Conservation (phyloP, 2,329 filamentous ascomycete species). For the Cladosporium sp. region DNA sequence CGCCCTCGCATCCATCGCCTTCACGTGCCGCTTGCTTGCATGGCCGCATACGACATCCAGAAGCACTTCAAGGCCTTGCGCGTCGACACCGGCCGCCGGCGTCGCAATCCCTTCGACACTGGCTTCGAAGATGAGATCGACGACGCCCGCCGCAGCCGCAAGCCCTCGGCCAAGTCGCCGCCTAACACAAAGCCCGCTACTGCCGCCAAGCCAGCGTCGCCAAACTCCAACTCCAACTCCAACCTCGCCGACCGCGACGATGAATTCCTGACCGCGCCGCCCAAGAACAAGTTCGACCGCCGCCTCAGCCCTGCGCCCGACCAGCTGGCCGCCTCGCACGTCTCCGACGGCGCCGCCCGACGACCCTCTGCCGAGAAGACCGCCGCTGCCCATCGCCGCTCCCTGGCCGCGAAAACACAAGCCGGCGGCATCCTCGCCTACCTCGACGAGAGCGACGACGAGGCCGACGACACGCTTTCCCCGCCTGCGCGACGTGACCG, state of each 20-base stretch:
- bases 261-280: constrained; percentile 21
- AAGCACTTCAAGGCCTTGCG: constrained; percentile 28
- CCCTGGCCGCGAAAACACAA: constrained; percentile 18
- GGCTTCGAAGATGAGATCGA: constrained; percentile 30
- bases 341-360: constrained; percentile 3
- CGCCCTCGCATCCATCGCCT: neutral
- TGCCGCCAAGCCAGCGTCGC: constrained; percentile 10
- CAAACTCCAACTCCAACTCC: constrained; percentile 9
- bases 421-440: constrained; percentile 28
- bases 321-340: constrained; percentile 12
- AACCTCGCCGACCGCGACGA: constrained; percentile 21
- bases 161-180: constrained; percentile 6
- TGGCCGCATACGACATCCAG: constrained; percentile 29
- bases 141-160: constrained; percentile 19
- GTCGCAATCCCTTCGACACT: constrained; percentile 27
- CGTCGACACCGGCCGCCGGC: constrained; percentile 25
- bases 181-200: constrained; percentile 6
- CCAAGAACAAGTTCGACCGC: constrained; percentile 19
- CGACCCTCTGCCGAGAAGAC: constrained; percentile 1
- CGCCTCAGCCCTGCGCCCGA: constrained; percentile 25
- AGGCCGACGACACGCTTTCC: constrained; percentile 11
- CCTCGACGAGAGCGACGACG: constrained; percentile 29
- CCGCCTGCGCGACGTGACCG: constrained; percentile 15
- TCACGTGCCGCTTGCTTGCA: constrained; percentile 12
- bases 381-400: neutral